Conservation (phyloP, 2,329 filamentous ascomycete genomes). For the Diplocarpon mali region DNA sequence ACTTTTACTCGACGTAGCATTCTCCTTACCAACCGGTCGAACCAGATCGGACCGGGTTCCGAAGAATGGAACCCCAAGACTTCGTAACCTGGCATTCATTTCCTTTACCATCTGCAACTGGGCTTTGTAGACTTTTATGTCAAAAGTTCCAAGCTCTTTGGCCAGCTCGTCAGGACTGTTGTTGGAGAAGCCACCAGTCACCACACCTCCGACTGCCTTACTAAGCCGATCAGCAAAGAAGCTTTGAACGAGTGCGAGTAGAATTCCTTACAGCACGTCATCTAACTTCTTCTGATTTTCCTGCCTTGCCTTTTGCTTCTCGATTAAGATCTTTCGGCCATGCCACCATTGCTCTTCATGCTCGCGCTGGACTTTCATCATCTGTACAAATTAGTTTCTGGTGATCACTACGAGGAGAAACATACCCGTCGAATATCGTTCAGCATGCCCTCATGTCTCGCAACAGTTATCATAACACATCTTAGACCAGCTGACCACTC, state of each 20-base stretch:
- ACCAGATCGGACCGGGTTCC: conserved; percentile 36
- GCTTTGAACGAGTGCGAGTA: not conserved
- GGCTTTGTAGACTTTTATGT: conserved; percentile 51
- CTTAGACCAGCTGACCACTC: conserved; percentile 40
- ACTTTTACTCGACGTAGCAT: conserved; percentile 8
- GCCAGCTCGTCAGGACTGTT: conserved; percentile 32
- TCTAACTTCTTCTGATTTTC: conserved; percentile 43
- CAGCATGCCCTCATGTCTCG: conserved; percentile 33
- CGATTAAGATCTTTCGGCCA: conserved; percentile 38
- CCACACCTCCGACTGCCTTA: conserved; percentile 34
- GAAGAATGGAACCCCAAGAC: conserved; percentile 50
- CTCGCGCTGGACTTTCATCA: conserved; percentile 51
- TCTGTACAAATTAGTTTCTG: conserved; percentile 26
- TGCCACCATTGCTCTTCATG: conserved; percentile 52
- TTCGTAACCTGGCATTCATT: conserved; percentile 43
- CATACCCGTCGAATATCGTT: conserved; percentile 31
- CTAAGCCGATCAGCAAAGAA: conserved; percentile 23
- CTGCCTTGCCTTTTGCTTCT: conserved; percentile 38
- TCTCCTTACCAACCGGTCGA: conserved; percentile 25
- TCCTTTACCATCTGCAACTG: conserved; percentile 47
- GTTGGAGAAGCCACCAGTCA: conserved; percentile 22
- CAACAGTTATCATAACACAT: conserved; percentile 38
- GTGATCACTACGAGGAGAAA: not conserved
- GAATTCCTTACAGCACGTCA: conserved; percentile 38
- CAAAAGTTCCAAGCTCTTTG: conserved; percentile 45